phyloP scores from a whole-genome alignment of 768 basidiomycete species.

The Leccinum sublutescens region DNA sequence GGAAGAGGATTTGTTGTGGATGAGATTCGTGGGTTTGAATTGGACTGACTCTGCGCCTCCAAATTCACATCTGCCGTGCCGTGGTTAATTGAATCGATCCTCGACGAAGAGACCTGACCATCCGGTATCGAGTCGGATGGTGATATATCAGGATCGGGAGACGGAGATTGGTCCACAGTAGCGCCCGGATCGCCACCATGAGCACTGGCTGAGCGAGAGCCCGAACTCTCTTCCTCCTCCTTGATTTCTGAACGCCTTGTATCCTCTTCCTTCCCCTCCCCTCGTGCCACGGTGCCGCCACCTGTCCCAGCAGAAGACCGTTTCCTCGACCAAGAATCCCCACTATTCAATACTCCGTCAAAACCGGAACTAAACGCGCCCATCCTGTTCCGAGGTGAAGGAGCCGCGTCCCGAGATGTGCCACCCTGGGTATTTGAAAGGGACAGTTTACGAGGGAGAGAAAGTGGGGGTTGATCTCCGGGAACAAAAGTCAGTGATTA shows the following conservation, averaged over 20 bases:
- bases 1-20: slow-evolving; percentile 15
- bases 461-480: slow-evolving; percentile 57
- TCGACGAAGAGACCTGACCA: slow-evolving; percentile 11
- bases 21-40: slow-evolving; percentile 4
- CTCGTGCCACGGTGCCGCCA: slow-evolving; percentile 37
- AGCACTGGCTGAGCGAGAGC: slow-evolving; percentile 4
- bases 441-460: slow-evolving; percentile 66
- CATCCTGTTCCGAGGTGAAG: slow-evolving; percentile 65
- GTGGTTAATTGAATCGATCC: slow-evolving; percentile 8
- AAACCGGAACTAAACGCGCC: slow-evolving; percentile 58
- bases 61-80: slow-evolving; percentile 18
- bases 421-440: slow-evolving; percentile 55
- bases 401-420: slow-evolving; percentile 57
- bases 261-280: slow-evolving; percentile 39
- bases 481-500: slow-evolving; percentile 12
- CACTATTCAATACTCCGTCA: slow-evolving; percentile 66
- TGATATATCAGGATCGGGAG: slow-evolving; percentile 10
- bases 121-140: slow-evolving; percentile 5
- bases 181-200: slow-evolving; percentile 9
- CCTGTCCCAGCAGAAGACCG: slow-evolving; percentile 58
- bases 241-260: slow-evolving; percentile 48
- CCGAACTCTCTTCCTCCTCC: slow-evolving; percentile 52
- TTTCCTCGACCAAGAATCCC: slow-evolving; percentile 71
- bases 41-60: slow-evolving; percentile 8
- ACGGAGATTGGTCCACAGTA: slow-evolving; percentile 11